Evolutionary conservation across 1,284 basidiomycete species (phyloP).

Genomic region (Sanghuangporus sanghuang): DNA sequence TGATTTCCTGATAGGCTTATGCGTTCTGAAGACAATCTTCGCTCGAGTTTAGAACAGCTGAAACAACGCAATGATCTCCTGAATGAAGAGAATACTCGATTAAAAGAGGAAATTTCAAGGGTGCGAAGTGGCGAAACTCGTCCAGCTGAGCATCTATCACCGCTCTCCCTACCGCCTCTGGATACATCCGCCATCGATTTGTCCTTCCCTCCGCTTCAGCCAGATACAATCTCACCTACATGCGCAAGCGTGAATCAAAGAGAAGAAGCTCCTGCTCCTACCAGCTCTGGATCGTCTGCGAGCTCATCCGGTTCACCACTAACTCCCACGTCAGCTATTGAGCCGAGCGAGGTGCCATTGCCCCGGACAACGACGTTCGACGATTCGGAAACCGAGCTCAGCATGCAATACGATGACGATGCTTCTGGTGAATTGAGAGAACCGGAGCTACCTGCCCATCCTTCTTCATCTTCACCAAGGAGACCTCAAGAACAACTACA

Average conservation of each 20-base stretch:
- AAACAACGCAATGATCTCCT: neutral
- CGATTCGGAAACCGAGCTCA: neutral
- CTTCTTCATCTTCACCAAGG: neutral
- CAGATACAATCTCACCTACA: neutral
- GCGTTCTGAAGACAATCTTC: constrained; percentile 5
- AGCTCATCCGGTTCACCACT: neutral
- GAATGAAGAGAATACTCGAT: constrained; percentile 1
- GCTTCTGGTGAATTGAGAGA: neutral
- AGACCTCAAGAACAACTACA: neutral
- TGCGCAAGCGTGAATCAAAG: neutral
- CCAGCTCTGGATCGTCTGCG: neutral
- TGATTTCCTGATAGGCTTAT: constrained; percentile 3
- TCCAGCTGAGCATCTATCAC: neutral
- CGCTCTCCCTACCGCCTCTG: neutral
- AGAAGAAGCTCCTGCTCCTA: neutral
- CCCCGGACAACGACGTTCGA: constrained; percentile 5
- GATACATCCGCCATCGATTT: constrained; percentile 5
- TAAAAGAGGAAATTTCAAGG: neutral
- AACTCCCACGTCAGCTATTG: constrained; percentile 2
- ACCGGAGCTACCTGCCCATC: too few species aligned
- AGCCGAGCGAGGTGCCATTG: constrained; percentile 9
- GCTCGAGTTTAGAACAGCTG: neutral
- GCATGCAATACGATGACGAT: neutral
- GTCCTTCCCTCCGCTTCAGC: constrained; percentile 9
- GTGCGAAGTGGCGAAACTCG: neutral